Conservation (phyloP, 208 protist species). For the Jaenimonas drosophilae region DNA sequence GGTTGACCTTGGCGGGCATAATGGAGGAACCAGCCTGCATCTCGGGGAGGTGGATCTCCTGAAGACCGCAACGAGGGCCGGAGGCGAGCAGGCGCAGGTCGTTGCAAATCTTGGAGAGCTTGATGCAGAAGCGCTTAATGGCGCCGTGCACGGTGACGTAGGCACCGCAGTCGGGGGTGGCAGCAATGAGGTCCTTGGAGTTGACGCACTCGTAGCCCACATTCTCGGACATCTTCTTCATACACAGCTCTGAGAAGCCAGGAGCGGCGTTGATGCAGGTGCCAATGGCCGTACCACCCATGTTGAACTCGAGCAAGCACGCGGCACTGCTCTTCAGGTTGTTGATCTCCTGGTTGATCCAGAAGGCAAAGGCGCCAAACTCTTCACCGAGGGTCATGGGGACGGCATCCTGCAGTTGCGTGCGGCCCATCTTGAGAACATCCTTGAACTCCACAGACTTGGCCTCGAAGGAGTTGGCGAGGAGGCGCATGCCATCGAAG, state of each 20-base stretch:
- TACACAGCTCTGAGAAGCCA: conserved; percentile 8
- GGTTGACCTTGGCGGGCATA: conserved; percentile 93
- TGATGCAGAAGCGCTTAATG: conserved; percentile 53
- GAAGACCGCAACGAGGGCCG: conserved; percentile 82
- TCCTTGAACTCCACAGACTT: conserved; percentile 58
- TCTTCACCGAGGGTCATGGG: conserved; percentile 83
- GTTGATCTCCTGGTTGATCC: conserved; percentile 44
- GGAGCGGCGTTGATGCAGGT: conserved; percentile 26
- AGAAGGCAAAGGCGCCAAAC: conserved; percentile 63
- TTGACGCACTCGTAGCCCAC: conserved; percentile 7
- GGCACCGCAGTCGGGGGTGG: conserved; percentile 59
- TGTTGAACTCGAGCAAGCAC: conserved; percentile 57
- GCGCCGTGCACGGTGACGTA: conserved; percentile 71
- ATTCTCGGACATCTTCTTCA: conserved; percentile 9
- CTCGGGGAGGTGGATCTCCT: conserved; percentile 69
- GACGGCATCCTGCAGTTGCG: conserved; percentile 89
- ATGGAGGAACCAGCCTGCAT: conserved; percentile 91
- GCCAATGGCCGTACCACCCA: conserved; percentile 92
- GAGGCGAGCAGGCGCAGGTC: conserved; percentile 83
- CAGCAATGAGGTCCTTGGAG: conserved; percentile 16
- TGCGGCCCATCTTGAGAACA: conserved; percentile 91
- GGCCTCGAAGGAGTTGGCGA: conserved; percentile 11
- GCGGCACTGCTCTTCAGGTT: conserved; percentile 32
- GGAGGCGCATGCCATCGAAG: conserved; percentile 6
- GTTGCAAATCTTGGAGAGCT: conserved; percentile 90